Base-by-base conservation (phyloP, 331 rosid species). In the Prunus yedoensis region DNA sequence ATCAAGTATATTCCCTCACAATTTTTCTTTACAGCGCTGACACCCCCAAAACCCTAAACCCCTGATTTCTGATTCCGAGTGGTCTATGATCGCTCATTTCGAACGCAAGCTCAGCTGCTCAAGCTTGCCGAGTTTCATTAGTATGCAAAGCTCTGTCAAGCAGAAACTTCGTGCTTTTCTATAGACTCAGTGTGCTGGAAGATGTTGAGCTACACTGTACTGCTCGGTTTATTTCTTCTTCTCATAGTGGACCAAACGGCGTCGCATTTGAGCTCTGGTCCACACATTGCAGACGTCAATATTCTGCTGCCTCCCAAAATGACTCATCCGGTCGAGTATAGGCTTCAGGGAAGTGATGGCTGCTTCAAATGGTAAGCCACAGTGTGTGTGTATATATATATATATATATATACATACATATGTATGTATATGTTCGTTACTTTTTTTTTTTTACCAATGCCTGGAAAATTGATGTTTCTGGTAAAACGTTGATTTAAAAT, bases 311-410 rank as follows among this genome's bases (percentile, higher is more conserved):
- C 98, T 3, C 96, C 98, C 20, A 91, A 79, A 77, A 87, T 92
- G 92, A 87, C 97, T 9, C 74, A 82, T 66, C 96, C 96, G 10
- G 99, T 94, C n/a, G 96, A 90, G 77, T 89, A 92, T 66, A 75
- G 93, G 84, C 92, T 94, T 59, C 93, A 86, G 81, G 99, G 99
- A 66, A 94, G 96, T 27, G 97, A 88, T 53, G 99, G 97, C 45
- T 92, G 97, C 93, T 94, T 94, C 92, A 79, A 89, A 83, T 94
- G 99, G 97, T 91, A 66, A 14, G 71, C 45, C 52, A 56, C 47
- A 27, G 13, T 28, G 6, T 16, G 41, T 60, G 1, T 58, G 9
- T 8, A 8, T 56, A 53, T 53, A 7, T n/a, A n/a, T n/a, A n/a
- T n/a, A n/a, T n/a, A n/a, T n/a, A n/a, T 21, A 21, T 21, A 21